phyloP scores from a whole-genome alignment of 495 filamentous ascomycete species.

The Haplographium delicatum region DNA sequence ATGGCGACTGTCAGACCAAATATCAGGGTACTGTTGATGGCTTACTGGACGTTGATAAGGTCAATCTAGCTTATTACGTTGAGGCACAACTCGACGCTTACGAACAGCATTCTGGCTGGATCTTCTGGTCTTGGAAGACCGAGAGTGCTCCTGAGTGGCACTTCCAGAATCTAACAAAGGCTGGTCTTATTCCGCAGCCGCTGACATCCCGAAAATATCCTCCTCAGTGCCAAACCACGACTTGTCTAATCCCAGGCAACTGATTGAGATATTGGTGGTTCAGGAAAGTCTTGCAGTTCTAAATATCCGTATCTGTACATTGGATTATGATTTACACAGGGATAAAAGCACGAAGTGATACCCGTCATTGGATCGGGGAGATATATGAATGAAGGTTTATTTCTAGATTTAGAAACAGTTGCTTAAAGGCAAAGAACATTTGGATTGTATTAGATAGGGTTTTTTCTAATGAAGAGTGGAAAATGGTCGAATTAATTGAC shows the following conservation, averaged over 20 bases:
- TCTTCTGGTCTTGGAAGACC: constrained; percentile 86
- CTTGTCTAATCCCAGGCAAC: constrained; percentile 21
- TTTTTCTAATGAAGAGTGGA: too few relatives aligned
- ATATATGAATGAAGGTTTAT: not conserved
- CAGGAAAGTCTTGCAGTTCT: not conserved
- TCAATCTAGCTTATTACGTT: constrained; percentile 56
- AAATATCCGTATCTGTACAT: not conserved
- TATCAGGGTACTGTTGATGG: constrained; percentile 48
- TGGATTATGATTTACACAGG: not conserved
- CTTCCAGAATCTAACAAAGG: constrained; percentile 52
- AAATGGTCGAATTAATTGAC: not conserved
- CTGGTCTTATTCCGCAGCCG: constrained; percentile 24
- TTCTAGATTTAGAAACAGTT: not conserved
- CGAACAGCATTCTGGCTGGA: constrained; percentile 64
- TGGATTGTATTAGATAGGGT: not conserved
- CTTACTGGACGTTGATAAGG: constrained; percentile 46
- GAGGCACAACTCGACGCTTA: constrained; percentile 72
- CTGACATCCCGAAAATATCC: constrained; percentile 20
- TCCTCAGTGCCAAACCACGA: constrained; percentile 16
- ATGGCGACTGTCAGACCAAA: constrained; percentile 58
- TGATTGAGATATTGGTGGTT: not conserved
- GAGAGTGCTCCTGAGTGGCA: constrained; percentile 84
- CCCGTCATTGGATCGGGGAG: not conserved
- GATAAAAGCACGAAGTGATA: not conserved
- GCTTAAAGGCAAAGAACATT: not conserved